Evolutionary conservation across 192 early-diverging fungal species (phyloP), one percentile per base, ranked within the genome.

Genomic region (Lunasporangiospora selenospora): DNA sequence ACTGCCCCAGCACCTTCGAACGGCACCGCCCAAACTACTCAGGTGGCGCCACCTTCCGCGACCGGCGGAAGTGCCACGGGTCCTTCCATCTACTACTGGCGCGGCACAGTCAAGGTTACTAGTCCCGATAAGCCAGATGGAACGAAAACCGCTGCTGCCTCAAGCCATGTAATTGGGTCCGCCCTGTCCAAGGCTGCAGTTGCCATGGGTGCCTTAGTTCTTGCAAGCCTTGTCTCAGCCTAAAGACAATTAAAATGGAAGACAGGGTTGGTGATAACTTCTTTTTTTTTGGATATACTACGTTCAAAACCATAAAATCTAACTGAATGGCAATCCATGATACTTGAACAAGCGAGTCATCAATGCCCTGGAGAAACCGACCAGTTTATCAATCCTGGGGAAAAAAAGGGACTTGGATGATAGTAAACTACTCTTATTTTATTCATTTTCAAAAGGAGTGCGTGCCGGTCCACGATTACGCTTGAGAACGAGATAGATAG

Each of bases 41-140:
- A 40, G 4, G 29, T 26, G 1, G 43, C 7, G 2, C n/a, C 63
- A 23, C 11, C 32, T 12, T 2, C 48, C 15, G 47, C 27, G n/a
- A 40, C 12, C 2, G 53, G 16, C 11, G 8, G 30, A 21, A 39
- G 23, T 29, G n/a, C n/a, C n/a, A n/a, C n/a, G n/a, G n/a, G n/a
- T n/a, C n/a, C n/a, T n/a, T n/a, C n/a, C n/a, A 12, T 65, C 12
- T 65, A 39, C 42, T 58, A 53, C 34, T 58, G 65, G 56, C 47
- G 51, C 23, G 65, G 30, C 4, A 43, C 0, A 6, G 15, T 58
- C n/a, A 8, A 8, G 2, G 56, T 67, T 15, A 27, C 19, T 12
- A 31, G 32, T 10, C 46, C 38, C 2, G n/a, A 13, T 7, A 30
- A 16, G 13, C 10, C 36, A 7, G 1, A 19, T 6, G 0, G 21